A percentile compares a stretch with the other conserved stretches of the same genome.
Evolutionary conservation across 371 early-diverging fungal genomes (phyloP).

Genomic region (Mortierella sp.): DNA sequence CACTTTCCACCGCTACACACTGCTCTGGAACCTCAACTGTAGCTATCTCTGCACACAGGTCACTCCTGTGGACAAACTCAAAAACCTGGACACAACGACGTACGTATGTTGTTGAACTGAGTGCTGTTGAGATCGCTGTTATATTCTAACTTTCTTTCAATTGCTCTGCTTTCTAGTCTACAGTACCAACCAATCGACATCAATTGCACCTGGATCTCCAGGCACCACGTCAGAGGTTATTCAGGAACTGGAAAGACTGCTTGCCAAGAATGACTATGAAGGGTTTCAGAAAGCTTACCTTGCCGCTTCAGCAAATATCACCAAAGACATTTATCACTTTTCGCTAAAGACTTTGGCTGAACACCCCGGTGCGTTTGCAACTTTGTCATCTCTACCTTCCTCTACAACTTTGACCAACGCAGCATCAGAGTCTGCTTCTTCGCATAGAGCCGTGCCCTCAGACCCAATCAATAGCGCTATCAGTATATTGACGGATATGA

Average conservation of each 20-base stretch:
- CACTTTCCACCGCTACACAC: not conserved
- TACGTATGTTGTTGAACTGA: not conserved
- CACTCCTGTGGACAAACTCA: not conserved
- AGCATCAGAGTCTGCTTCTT: not conserved
- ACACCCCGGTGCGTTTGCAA: constrained; percentile 27
- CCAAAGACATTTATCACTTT: constrained; percentile 44
- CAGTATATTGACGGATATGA: constrained; percentile 51
- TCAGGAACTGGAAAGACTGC: constrained; percentile 35
- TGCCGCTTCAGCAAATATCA: not conserved
- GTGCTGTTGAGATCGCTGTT: too few relatives aligned
- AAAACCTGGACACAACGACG: constrained; percentile 11
- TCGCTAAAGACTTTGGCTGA: constrained; percentile 32
- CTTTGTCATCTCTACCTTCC: constrained; percentile 3
- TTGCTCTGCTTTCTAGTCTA: not conserved
- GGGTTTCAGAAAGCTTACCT: constrained; percentile 43
- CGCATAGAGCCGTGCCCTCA: not conserved
- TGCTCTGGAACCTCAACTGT: not conserved
- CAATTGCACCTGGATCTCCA: constrained; percentile 11
- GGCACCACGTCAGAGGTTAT: constrained; percentile 5
- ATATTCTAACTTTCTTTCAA: too few relatives aligned
- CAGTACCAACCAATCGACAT: not conserved
- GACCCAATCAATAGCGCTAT: constrained; percentile 43
- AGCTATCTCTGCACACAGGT: not conserved
- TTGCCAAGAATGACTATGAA: constrained; percentile 31
- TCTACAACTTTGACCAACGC: not conserved